phyloP scores from a whole-genome alignment of 305 asterid species.

The Fraxinus platypoda region DNA sequence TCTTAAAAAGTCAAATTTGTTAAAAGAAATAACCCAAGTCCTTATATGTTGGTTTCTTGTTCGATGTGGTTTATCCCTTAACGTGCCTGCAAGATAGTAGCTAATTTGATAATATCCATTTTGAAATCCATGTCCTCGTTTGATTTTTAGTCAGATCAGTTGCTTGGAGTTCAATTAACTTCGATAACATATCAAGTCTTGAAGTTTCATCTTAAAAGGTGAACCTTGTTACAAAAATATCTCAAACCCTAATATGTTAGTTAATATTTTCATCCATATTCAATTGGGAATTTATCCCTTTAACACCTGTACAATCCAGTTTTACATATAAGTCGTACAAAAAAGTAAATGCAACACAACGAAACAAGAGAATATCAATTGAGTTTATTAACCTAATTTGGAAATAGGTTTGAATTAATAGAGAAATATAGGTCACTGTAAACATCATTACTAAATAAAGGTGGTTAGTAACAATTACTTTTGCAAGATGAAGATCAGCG shows the following conservation, averaged over 20 bases:
- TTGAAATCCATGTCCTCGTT: too few species aligned
- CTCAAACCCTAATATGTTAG: too few species aligned
- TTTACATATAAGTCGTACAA: background rate
- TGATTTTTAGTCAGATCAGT: too few species aligned
- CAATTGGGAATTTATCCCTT: background rate
- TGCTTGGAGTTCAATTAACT: background rate
- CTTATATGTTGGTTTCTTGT: too few species aligned
- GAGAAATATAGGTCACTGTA: too few species aligned
- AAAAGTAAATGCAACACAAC: background rate
- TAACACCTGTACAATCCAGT: background rate
- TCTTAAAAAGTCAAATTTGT: too few species aligned
- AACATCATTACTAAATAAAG: too few species aligned
- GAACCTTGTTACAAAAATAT: slow-evolving; percentile 31
- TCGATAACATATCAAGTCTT: background rate
- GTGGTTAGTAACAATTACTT: too few species aligned
- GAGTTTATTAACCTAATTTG: background rate
- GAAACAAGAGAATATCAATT: background rate
- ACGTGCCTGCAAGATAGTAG: background rate
- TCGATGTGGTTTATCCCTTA: too few species aligned
- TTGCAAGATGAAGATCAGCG: background rate
- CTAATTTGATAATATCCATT: background rate
- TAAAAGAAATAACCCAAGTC: too few species aligned
- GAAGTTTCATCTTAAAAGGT: background rate
- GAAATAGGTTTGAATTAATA: background rate
- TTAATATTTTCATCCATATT: too few species aligned